phyloP scores from a whole-genome alignment of 2,329 filamentous ascomycete species.

The Samsoniella hepiali region DNA sequence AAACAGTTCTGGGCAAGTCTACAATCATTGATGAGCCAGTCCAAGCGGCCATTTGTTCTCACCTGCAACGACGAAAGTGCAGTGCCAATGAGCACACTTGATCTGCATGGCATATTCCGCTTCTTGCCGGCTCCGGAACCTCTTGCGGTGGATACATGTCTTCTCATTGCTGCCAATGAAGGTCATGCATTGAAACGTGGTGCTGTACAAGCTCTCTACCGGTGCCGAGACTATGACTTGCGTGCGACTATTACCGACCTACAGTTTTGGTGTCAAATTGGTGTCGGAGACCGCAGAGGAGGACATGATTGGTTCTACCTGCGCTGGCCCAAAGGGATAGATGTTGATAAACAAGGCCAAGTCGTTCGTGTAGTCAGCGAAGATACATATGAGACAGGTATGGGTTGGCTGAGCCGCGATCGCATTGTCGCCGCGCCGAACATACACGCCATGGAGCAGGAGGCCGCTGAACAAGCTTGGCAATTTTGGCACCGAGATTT shows the following conservation, averaged over 20 bases:
- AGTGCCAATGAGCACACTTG: conserved; percentile 71
- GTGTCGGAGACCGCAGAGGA: conserved; percentile 81
- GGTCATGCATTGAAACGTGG: conserved; percentile 72
- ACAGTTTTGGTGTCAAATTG: conserved; percentile 96
- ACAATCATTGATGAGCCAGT: conserved; percentile 71
- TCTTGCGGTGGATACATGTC: conserved; percentile 73
- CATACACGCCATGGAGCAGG: conserved; percentile 51
- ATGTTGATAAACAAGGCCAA: conserved; percentile 64
- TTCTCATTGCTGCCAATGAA: conserved; percentile 81
- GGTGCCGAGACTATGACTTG: conserved; percentile 66
- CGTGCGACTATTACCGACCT: conserved; percentile 79
- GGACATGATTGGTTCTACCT: conserved; percentile 88
- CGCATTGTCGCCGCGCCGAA: conserved; percentile 37
- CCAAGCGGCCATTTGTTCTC: conserved; percentile 88
- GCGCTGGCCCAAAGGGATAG: conserved; percentile 68
- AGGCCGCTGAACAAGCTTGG: conserved; percentile 63
- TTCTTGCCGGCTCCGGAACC: conserved; percentile 64
- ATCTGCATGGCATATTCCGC: conserved; percentile 80
- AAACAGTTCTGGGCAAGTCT: conserved; percentile 91
- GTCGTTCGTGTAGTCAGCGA: conserved; percentile 76
- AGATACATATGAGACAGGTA: conserved; percentile 70
- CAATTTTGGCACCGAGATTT: conserved; percentile 65
- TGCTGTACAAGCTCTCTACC: conserved; percentile 68
- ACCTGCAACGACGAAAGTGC: conserved; percentile 90
- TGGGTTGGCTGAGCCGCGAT: conserved; percentile 74